phyloP scores from a whole-genome alignment of 176 grass and related monocot genomes.

The Puya raimondii region DNA sequence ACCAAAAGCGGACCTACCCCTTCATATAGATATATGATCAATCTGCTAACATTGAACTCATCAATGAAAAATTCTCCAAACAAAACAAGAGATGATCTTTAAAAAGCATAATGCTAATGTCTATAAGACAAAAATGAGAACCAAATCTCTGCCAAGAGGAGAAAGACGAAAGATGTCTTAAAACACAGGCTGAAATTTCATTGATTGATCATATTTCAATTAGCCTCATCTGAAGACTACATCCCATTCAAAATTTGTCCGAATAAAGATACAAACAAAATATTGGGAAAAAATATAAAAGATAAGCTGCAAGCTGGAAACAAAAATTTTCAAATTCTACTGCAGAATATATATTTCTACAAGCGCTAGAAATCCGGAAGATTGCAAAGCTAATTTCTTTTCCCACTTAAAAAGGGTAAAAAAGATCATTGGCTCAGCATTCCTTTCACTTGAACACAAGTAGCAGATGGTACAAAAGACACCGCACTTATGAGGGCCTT shows the following conservation, averaged over 20 bases:
- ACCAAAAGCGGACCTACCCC: neutral
- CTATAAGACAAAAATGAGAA: neutral
- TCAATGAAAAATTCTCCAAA: neutral
- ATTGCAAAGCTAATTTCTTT: slow-evolving; percentile 39
- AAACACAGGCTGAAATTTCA: slow-evolving; percentile 31
- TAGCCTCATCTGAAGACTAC: slow-evolving; percentile 32
- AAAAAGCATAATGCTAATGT: neutral
- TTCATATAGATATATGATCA: neutral
- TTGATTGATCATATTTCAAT: slow-evolving; percentile 50
- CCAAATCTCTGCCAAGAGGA: neutral
- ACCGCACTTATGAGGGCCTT: slow-evolving; percentile 25
- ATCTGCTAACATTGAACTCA: neutral
- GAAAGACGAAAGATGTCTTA: neutral
- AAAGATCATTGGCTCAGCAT: slow-evolving; percentile 24
- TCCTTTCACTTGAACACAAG: slow-evolving; percentile 18
- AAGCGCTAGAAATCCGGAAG: slow-evolving; percentile 32
- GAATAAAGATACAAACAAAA: slow-evolving; percentile 14
- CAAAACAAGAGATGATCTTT: neutral
- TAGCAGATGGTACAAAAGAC: slow-evolving; percentile 13
- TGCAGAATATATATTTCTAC: slow-evolving; percentile 57
- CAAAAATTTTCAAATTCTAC: slow-evolving; percentile 28
- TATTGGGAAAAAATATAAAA: slow-evolving; percentile 22
- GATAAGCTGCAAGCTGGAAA: slow-evolving; percentile 25
- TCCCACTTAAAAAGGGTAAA: slow-evolving; percentile 9
- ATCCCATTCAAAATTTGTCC: slow-evolving; percentile 32